Conservation (phyloP, 768 basidiomycete genomes). For the Lentinus brumalis region DNA sequence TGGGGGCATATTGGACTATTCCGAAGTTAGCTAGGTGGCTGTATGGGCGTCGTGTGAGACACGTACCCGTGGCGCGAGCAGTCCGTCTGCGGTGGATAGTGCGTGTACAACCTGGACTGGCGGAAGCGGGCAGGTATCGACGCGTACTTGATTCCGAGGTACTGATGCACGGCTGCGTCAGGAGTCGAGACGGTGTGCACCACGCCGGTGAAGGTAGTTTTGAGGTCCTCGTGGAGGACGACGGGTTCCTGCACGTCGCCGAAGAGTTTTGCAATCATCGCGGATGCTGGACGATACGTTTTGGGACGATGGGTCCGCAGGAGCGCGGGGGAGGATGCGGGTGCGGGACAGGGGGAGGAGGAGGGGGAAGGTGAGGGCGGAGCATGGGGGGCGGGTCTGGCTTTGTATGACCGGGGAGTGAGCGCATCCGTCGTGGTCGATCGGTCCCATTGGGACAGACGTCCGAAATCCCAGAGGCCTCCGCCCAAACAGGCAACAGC, state of each 20-base stretch:
- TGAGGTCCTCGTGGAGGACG: constrained; percentile 55
- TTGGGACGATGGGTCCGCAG: not conserved
- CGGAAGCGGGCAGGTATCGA: constrained; percentile 73
- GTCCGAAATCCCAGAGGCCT: constrained; percentile 10
- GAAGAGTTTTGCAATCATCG: constrained; percentile 29
- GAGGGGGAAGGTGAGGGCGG: constrained; percentile 6
- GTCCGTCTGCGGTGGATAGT: constrained; percentile 60
- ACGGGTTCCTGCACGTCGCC: constrained; percentile 27
- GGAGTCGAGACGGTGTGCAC: constrained; percentile 61
- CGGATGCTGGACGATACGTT: not conserved
- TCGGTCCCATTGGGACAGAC: constrained; percentile 18
- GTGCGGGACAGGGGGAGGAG: constrained; percentile 3
- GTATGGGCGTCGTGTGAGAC: not conserved
- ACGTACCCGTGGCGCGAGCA: constrained; percentile 69
- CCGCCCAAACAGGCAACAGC: constrained; percentile 17
- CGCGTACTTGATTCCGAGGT: constrained; percentile 79
- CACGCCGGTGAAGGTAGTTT: constrained; percentile 67
- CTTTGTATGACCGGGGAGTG: constrained; percentile 18
- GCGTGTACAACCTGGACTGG: constrained; percentile 62
- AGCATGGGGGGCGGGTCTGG: constrained; percentile 4
- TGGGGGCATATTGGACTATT: constrained; percentile 79
- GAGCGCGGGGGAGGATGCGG: not conserved
- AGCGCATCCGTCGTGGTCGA: constrained; percentile 19
- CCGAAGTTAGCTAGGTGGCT: not conserved
- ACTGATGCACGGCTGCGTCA: constrained; percentile 64